These are phyloP conservation scores for Hypoxylon sp. DNA, from an alignment of 2,329 filamentous ascomycete genomes.

Conservation along the genomic window DNA sequence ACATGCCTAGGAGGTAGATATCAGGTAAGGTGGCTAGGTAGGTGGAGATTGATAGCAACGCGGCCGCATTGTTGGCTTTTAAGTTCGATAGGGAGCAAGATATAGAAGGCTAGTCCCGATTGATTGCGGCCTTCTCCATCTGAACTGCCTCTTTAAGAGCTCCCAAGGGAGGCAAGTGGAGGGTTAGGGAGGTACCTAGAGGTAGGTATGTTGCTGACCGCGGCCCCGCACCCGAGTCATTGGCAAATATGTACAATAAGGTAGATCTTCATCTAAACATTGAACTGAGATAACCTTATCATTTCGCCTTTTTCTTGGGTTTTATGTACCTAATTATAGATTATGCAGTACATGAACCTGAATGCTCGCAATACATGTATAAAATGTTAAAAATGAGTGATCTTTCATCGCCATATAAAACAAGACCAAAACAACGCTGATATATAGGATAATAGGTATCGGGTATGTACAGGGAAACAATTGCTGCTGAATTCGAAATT, in stretches of 20 bases:
- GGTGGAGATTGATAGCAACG: background rate
- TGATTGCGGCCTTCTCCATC: constrained; percentile 41
- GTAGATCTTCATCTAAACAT: constrained; percentile 29
- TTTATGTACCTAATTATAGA: constrained; percentile 9
- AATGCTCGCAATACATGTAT: background rate
- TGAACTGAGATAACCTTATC: background rate
- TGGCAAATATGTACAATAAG: constrained; percentile 8
- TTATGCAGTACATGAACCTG: background rate
- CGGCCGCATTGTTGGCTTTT: background rate
- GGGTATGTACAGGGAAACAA: background rate
- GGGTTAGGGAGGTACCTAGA: too few species aligned
- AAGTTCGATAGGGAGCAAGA: constrained; percentile 2
- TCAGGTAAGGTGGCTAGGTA: background rate
- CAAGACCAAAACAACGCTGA: background rate
- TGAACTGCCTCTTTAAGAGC: constrained; percentile 37
- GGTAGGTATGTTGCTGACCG: background rate
- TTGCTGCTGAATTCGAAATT: background rate
- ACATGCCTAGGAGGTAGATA: background rate
- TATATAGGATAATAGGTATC: background rate
- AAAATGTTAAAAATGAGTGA: too few species aligned
- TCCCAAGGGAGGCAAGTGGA: constrained; percentile 31
- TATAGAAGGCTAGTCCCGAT: constrained; percentile 27
- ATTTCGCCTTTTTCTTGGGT: too few species aligned
- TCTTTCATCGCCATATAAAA: too few species aligned
- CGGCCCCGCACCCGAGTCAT: constrained; percentile 32